Conservation (phyloP, 208 protist genomes). For the Leishmania lainsoni region DNA sequence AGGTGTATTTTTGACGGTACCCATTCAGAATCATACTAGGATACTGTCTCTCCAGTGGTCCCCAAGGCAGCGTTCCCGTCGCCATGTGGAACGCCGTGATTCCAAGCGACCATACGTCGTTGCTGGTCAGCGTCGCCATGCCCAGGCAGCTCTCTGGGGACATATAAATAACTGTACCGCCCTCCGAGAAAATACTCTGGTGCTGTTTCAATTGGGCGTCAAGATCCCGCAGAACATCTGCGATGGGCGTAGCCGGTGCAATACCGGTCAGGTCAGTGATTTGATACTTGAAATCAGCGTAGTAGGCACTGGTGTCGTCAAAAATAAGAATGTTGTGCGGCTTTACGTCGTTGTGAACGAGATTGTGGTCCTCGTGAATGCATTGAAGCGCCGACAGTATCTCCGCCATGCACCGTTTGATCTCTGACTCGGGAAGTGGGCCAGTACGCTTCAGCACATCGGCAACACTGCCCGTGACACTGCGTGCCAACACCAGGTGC, state of each 20-base stretch:
- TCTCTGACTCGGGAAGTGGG: conserved; percentile 18
- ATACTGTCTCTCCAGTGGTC: conserved; percentile 49
- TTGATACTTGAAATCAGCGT: conserved; percentile 44
- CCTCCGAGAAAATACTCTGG: background rate
- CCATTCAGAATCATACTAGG: conserved; percentile 71
- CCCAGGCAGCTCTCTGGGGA: conserved; percentile 82
- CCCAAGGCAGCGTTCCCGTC: conserved; percentile 74
- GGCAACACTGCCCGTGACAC: conserved; percentile 23
- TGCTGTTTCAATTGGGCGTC: background rate
- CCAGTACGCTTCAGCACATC: conserved; percentile 36
- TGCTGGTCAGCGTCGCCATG: conserved; percentile 43
- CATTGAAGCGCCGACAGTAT: conserved; percentile 48
- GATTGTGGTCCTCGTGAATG: conserved; percentile 50
- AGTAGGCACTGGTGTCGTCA: conserved; percentile 9
- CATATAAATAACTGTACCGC: conserved; percentile 75
- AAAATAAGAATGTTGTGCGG: conserved; percentile 83
- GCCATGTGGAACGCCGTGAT: conserved; percentile 75
- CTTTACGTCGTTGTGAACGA: conserved; percentile 87
- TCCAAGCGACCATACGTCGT: conserved; percentile 87
- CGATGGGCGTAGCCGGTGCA: background rate
- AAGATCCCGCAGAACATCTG: conserved; percentile 6
- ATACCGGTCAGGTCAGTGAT: conserved; percentile 58
- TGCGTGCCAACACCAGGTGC: conserved; percentile 22
- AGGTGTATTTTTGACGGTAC: conserved; percentile 52
- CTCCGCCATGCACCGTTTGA: conserved; percentile 37